Conservation (phyloP, 768 basidiomycete genomes). For the Pulveroboletus ravenelii region DNA sequence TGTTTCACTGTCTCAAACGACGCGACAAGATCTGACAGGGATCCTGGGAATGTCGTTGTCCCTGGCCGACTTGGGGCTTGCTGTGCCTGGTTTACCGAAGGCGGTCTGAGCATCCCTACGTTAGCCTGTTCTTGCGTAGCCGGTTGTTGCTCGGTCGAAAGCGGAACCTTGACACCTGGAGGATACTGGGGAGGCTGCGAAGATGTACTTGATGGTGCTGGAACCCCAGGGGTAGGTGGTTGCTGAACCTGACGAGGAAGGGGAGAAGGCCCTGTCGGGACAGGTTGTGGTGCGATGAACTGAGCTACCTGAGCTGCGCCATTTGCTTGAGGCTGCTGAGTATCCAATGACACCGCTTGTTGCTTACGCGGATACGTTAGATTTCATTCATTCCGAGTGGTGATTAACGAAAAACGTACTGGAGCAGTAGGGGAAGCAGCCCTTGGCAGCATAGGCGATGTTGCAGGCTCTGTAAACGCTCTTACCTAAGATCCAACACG, state of each 20-base stretch:
- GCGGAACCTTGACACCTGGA: constrained; percentile 60
- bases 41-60: constrained; percentile 66
- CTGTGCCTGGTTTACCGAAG: constrained; percentile 48
- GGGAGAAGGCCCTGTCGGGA: constrained; percentile 41
- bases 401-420: constrained; percentile 32
- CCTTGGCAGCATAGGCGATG: constrained; percentile 41
- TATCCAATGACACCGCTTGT: constrained; percentile 36
- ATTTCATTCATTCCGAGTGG: constrained; percentile 11
- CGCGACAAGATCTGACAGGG: constrained; percentile 85
- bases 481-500: constrained; percentile 20
- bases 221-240: constrained; percentile 26
- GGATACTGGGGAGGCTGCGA: constrained; percentile 52
- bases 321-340: constrained; percentile 37
- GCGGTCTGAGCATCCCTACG: constrained; percentile 46
- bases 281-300: constrained; percentile 28
- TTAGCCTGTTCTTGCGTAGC: constrained; percentile 31
- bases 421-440: constrained; percentile 39
- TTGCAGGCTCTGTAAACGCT: constrained; percentile 36
- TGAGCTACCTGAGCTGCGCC: constrained; percentile 27
- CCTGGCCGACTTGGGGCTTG: constrained; percentile 37
- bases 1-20: constrained; percentile 97
- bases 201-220: constrained; percentile 10
- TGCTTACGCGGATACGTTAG: constrained; percentile 25
- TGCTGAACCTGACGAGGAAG: constrained; percentile 48
- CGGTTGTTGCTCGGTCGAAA: constrained; percentile 38